phyloP scores from a whole-genome alignment of 139 green algal genomes.

The Picochlorum sp. region DNA sequence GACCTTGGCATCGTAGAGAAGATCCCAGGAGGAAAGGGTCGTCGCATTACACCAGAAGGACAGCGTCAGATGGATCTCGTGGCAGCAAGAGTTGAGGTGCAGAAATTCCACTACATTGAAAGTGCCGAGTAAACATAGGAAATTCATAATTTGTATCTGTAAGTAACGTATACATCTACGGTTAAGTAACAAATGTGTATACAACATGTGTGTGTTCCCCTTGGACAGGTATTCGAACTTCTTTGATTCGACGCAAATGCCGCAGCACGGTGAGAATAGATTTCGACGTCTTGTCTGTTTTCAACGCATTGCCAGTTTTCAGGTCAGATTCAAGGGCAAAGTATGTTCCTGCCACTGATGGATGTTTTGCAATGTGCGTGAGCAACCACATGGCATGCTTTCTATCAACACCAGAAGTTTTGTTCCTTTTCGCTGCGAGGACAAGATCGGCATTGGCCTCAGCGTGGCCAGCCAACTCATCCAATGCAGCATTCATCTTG shows the following conservation, averaged over 20 bases:
- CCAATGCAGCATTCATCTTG: constrained; percentile 65
- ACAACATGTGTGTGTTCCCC: constrained; percentile 25
- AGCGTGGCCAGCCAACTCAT: constrained; percentile 49
- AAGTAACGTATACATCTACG: too few species aligned
- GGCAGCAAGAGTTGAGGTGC: constrained; percentile 18
- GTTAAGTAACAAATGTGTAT: not conserved
- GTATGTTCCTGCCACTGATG: constrained; percentile 41
- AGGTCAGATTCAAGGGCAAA: constrained; percentile 64
- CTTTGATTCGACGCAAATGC: constrained; percentile 52
- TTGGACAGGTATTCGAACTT: constrained; percentile 32
- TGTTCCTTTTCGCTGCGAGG: constrained; percentile 18
- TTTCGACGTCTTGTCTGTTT: constrained; percentile 65
- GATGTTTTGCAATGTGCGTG: constrained; percentile 44
- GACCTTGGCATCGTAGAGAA: constrained; percentile 60
- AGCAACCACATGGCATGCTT: constrained; percentile 48
- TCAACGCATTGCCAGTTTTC: constrained; percentile 37
- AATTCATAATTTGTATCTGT: not conserved
- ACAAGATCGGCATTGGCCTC: constrained; percentile 39
- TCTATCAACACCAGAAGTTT: constrained; percentile 41
- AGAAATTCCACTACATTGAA: constrained; percentile 29
- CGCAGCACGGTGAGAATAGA: constrained; percentile 60
- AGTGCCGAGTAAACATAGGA: constrained; percentile 3
- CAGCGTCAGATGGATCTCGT: constrained; percentile 43
- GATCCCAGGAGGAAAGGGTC: constrained; percentile 55
- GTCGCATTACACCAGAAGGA: constrained; percentile 77